Base-by-base conservation (phyloP, 208 protist genomes). In the Trypanosoma congolense region DNA sequence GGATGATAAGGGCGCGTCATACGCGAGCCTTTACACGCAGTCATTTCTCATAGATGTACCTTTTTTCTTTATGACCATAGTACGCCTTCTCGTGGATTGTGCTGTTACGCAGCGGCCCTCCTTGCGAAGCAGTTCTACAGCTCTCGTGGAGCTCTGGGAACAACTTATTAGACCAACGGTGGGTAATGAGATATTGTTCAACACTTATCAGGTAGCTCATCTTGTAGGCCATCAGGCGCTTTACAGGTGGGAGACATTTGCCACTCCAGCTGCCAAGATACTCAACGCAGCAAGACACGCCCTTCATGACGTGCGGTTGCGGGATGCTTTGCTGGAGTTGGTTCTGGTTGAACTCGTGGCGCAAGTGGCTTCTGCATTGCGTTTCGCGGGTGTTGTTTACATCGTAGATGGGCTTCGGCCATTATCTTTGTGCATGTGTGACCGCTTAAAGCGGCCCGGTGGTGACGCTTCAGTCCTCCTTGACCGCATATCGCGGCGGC, bases 71-170 rank as follows among this genome's bases (percentile, higher is more conserved):
- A 65, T 82, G 45, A 70, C 80, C 19, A 48, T 87, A 10, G 45
- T 84, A 33, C 72, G 78, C 0, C 29, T 48, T 4, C 64, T 83
- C 41, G 60, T 90, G 47, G 83, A 90, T 54, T 73, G 70, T 10
- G 65, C 77, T 25, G 68, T 73, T n/a, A 69, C 63, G 8, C 83
- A 84, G 66, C 75, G 73, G 16, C 76, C 78, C 8, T 53, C 50
- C n/a, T 47, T 90, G 26, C 78, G 78, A 4, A 51, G 60, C 28
- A 30, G 67, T 12, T 61, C 61, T 19, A 48, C 54, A 0, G 53
- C 81, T 1, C 42, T 90, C 4, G 54, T 72, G 5, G 66, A 90
- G 58, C 48, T 82, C 41, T 90, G 83, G 83, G 83, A 87, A 33
- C 54, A 70, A 30, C 57, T 84, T 31, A 25, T 80, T 8, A 18